Base-by-base conservation (phyloP, 129 eudicot species). In the Lonicera japonica region DNA sequence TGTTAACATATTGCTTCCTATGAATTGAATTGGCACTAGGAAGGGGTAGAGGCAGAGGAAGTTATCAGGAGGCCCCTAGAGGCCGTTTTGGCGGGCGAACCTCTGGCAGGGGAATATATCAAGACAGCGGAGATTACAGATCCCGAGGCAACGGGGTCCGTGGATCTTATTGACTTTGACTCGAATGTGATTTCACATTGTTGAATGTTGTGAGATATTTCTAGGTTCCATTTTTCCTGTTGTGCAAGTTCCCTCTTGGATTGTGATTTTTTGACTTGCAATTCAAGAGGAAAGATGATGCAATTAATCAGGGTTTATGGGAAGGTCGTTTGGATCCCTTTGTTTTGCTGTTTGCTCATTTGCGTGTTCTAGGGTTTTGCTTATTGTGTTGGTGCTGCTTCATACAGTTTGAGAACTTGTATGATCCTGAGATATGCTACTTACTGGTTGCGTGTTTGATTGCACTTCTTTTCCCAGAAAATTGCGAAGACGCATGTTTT, bases 31-130 rank as follows among this genome's bases (percentile, higher is more conserved):
- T 69, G 66, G 58, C 1, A 2, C 61, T 82, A 87, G 97, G 97
- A 75, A 58, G 89, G 50, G 97, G 90, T 52, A 79, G 95, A 73
- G 85, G 97, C 40, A 79, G 92, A 63, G 85, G 97, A 45, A 70
- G 75, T 55, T 78, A 75, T 52, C 80, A 14, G 11, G 84, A 75
- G 21, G 55, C 66, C 14, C 56, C 68, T 3, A 79, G 80, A 72
- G 86, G 95, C 47, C 84, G 88, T n/a, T 74, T 64, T 64, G 84
- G 87, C 40, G 77, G 78, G 20, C 79, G 84, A 18, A 57, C 63
- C 54, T 65, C 20, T 5, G 77, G 83, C 19, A 64, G 83, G 73
- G 79, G 77, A 40, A 65, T 36, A 29, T 25, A 13, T 38, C 66
- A 38, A 46, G 61, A 63, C 24, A 72, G 63, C 15, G 18, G 75